phyloP scores from a whole-genome alignment of 2,329 filamentous ascomycete genomes.

The Fusarium miscanthi region DNA sequence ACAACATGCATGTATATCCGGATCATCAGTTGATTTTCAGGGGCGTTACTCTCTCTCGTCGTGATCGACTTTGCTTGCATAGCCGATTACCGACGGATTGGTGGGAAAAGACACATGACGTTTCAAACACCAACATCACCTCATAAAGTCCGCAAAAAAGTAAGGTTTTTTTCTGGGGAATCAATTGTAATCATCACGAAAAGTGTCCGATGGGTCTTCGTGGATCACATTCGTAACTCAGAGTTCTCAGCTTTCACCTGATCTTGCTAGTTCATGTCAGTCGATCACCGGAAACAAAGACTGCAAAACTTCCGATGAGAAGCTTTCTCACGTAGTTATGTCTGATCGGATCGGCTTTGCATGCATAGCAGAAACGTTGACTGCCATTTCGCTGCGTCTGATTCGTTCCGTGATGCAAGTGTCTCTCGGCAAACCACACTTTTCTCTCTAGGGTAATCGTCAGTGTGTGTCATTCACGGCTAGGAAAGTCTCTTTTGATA shows the following conservation, averaged over 20 bases:
- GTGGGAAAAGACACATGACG: slow-evolving; percentile 30
- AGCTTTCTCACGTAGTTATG: neutral
- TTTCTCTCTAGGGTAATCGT: slow-evolving; percentile 29
- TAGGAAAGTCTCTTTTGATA: slow-evolving; percentile 18
- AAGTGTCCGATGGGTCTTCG: neutral
- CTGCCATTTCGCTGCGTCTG: neutral
- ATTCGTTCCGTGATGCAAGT: slow-evolving; percentile 28
- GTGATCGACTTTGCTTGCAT: slow-evolving; percentile 36
- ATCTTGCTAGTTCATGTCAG: slow-evolving; percentile 7
- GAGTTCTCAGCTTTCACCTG: slow-evolving; percentile 7
- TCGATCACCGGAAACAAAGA: neutral
- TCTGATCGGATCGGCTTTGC: slow-evolving; percentile 24
- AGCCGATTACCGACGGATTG: slow-evolving; percentile 31
- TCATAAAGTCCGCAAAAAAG: slow-evolving; percentile 12
- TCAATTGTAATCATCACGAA: slow-evolving; percentile 9
- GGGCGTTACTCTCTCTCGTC: slow-evolving; percentile 10
- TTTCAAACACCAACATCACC: slow-evolving; percentile 28
- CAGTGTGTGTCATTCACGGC: slow-evolving; percentile 15
- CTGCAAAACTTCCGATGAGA: neutral
- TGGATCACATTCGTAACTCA: neutral
- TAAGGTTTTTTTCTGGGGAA: slow-evolving; percentile 13
- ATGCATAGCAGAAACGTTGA: slow-evolving; percentile 28
- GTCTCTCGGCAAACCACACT: neutral
- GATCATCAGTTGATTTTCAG: slow-evolving; percentile 24
- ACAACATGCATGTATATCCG: neutral